Evolutionary conservation across 495 filamentous ascomycete species (phyloP).

Genomic region (Hypoxylon perforatum): DNA sequence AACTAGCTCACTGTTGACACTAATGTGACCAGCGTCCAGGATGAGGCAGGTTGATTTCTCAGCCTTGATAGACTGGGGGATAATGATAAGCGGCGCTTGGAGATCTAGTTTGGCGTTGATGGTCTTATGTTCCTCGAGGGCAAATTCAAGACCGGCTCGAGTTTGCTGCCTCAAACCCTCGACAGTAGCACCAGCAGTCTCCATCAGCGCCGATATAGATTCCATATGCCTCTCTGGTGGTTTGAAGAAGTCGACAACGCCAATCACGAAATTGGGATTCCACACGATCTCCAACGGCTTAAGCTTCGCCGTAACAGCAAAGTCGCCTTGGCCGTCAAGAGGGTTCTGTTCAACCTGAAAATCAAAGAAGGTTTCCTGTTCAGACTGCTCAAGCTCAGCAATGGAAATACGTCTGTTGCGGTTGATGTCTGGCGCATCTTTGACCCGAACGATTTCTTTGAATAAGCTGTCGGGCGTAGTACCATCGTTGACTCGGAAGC

Average conservation of each 20-base stretch:
- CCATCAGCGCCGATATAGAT: slow-evolving; percentile 92
- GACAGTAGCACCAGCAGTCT: slow-evolving; percentile 93
- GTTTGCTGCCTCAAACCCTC: slow-evolving; percentile 95
- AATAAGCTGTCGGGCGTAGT: slow-evolving; percentile 90
- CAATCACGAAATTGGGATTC: slow-evolving; percentile 91
- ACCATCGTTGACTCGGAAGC: slow-evolving; percentile 93
- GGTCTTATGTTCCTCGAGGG: slow-evolving; percentile 96
- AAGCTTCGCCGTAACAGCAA: slow-evolving; percentile 87
- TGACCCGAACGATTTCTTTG: slow-evolving; percentile 93
- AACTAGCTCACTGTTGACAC: slow-evolving; percentile 90
- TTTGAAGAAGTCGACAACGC: slow-evolving; percentile 92
- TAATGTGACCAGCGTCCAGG: slow-evolving; percentile 94
- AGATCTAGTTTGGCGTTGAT: slow-evolving; percentile 96
- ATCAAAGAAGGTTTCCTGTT: slow-evolving; percentile 85
- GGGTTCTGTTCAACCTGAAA: slow-evolving; percentile 94
- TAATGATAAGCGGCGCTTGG: slow-evolving; percentile 93
- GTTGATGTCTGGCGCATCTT: slow-evolving; percentile 75
- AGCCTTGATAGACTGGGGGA: slow-evolving; percentile 89
- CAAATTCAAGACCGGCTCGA: slow-evolving; percentile 93
- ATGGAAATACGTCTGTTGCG: slow-evolving; percentile 63
- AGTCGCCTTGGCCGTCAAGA: slow-evolving; percentile 88
- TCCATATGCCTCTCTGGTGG: slow-evolving; percentile 98
- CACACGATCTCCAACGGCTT: slow-evolving; percentile 97
- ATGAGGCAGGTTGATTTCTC: slow-evolving; percentile 87
- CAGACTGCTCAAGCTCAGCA: slow-evolving; percentile 69